These are phyloP conservation scores for Phytopythium montanum DNA, from an alignment of 352 stramenopile species.

Conservation along the genomic window DNA sequence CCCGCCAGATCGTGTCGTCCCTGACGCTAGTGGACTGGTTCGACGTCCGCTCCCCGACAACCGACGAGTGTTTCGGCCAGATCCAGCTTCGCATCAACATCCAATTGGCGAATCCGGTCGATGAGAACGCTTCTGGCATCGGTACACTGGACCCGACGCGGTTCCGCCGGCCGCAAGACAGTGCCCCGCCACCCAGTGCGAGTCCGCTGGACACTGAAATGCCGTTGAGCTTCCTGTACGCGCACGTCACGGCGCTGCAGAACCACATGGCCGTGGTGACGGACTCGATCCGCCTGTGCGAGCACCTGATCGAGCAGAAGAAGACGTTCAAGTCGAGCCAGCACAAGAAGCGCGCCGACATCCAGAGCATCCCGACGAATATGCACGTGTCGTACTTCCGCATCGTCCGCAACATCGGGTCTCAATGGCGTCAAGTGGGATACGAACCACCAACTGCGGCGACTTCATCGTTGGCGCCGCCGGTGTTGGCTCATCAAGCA, in stretches of 20 bases:
- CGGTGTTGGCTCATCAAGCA: slow-evolving; percentile 18
- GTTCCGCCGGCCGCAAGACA: slow-evolving; percentile 37
- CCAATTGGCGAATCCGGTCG: slow-evolving; percentile 50
- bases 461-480: slow-evolving; percentile 6
- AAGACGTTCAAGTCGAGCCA: slow-evolving; percentile 85
- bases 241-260: slow-evolving; percentile 64
- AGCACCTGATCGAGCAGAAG: slow-evolving; percentile 60
- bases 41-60: slow-evolving; percentile 55
- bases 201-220: slow-evolving; percentile 61
- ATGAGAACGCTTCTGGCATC: slow-evolving; percentile 5
- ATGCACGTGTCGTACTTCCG: slow-evolving; percentile 82
- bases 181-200: slow-evolving; percentile 28
- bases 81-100: slow-evolving; percentile 76
- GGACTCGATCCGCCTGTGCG: slow-evolving; percentile 63
- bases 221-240: slow-evolving; percentile 64
- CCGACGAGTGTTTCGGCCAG: slow-evolving; percentile 59
- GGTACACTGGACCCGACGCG: slow-evolving; percentile 5
- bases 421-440: slow-evolving; percentile 12
- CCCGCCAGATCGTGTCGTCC: slow-evolving; percentile 44
- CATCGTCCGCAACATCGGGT: slow-evolving; percentile 63
- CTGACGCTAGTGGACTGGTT: slow-evolving; percentile 80
- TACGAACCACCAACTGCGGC: not conserved
- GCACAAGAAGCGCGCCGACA: slow-evolving; percentile 78
- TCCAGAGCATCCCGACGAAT: slow-evolving; percentile 81
- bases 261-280: slow-evolving; percentile 58